Conservation (phyloP, 2,329 filamentous ascomycete species). For the Dactylonectria macrodidyma region DNA sequence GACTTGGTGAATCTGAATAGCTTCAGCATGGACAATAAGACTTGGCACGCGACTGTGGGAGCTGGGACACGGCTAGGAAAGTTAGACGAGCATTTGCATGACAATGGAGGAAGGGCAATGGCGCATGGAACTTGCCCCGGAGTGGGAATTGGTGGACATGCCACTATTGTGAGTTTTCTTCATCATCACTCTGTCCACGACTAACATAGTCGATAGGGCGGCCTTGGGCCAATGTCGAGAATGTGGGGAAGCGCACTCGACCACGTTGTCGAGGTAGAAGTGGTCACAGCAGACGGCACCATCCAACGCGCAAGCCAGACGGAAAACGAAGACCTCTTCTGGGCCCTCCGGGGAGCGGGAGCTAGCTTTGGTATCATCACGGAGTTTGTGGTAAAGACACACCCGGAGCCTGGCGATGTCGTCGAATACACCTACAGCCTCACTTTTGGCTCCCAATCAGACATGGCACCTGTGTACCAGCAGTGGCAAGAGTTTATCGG, state of each 20-base stretch:
- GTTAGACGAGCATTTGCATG: slow-evolving; percentile 64
- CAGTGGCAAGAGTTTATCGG: slow-evolving; percentile 72
- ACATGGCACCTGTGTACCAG: slow-evolving; percentile 65
- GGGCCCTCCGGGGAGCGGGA: slow-evolving; percentile 69
- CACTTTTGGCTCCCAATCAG: slow-evolving; percentile 61
- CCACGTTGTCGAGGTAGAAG: slow-evolving; percentile 62
- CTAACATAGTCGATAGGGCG: slow-evolving; percentile 58
- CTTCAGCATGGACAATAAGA: slow-evolving; percentile 67
- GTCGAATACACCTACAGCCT: slow-evolving; percentile 73
- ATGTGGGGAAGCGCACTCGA: slow-evolving; percentile 73
- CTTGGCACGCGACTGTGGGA: slow-evolving; percentile 70
- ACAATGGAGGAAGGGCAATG: slow-evolving; percentile 69
- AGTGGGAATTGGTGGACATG: slow-evolving; percentile 72
- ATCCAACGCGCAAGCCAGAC: slow-evolving; percentile 63
- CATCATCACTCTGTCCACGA: too few relatives aligned
- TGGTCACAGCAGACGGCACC: slow-evolving; percentile 70
- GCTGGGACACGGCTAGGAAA: slow-evolving; percentile 67
- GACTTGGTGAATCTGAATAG: slow-evolving; percentile 68
- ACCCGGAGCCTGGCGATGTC: slow-evolving; percentile 68
- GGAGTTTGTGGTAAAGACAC: slow-evolving; percentile 69
- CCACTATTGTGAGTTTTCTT: slow-evolving; percentile 64
- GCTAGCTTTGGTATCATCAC: slow-evolving; percentile 71
- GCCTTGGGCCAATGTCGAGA: slow-evolving; percentile 70
- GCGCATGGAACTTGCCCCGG: slow-evolving; percentile 73
- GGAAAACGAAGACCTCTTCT: slow-evolving; percentile 69